Percentiles rank a stretch among this genome's conserved stretches.
Evolutionary conservation across 345 rosid species (phyloP).

Genomic region (Gossypium mustelinum): DNA sequence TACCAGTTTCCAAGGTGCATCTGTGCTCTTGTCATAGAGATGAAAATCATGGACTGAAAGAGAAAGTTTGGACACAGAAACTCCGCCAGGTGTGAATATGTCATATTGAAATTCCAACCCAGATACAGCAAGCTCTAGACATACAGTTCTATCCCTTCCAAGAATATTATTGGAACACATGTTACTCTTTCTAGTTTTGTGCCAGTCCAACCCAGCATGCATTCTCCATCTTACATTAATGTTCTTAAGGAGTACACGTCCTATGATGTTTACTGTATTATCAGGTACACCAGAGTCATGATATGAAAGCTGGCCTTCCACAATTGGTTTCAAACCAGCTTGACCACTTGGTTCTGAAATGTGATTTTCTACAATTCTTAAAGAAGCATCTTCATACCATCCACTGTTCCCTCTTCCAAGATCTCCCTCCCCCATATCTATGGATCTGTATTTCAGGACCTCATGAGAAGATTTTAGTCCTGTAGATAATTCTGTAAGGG

Average conservation of each 20-base stretch:
- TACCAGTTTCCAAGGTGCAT: constrained; percentile 88
- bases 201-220: constrained; percentile 84
- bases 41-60: constrained; percentile 65
- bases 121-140: constrained; percentile 63
- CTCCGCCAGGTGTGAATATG: constrained; percentile 55
- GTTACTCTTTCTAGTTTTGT: constrained; percentile 26
- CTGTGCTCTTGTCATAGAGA: constrained; percentile 64
- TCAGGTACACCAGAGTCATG: constrained; percentile 25
- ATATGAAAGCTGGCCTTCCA: constrained; percentile 40
- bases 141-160: constrained; percentile 57
- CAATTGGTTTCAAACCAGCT: constrained; percentile 35
- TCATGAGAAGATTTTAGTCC: constrained; percentile 39
- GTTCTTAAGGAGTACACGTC: constrained; percentile 56
- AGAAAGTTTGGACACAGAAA: constrained; percentile 60
- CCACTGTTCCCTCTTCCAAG: constrained; percentile 54
- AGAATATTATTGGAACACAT: constrained; percentile 21
- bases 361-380: constrained; percentile 73
- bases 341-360: constrained; percentile 54
- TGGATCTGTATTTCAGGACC: constrained; percentile 26
- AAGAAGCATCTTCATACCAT: constrained; percentile 62
- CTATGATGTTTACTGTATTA: constrained; percentile 43
- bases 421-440: constrained; percentile 35
- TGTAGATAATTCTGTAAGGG: constrained; percentile 51
- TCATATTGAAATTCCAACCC: constrained; percentile 61
- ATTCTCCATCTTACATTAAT: constrained; percentile 74